Evolutionary conservation across 2,329 filamentous ascomycete genomes (phyloP).

Genomic region (Talaromyces verruculosus): DNA sequence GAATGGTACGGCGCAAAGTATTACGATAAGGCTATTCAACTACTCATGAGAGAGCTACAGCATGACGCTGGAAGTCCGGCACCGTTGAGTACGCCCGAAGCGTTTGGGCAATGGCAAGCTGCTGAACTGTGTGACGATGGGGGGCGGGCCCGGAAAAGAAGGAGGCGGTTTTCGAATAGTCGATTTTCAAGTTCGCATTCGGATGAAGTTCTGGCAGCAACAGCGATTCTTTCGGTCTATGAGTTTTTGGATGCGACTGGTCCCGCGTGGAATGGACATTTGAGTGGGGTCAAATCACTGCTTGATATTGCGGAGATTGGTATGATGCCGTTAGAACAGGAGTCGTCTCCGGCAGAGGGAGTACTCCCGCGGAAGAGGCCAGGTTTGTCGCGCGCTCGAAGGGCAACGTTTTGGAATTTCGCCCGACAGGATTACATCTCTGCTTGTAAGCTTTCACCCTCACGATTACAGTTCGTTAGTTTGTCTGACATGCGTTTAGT

Average conservation of each 20-base stretch:
- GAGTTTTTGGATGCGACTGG: constrained; percentile 67
- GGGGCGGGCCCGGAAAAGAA: constrained; percentile 47
- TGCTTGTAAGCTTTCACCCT: constrained; percentile 51
- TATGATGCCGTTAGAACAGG: constrained; percentile 42
- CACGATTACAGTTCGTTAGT: not conserved
- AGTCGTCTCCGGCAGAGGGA: constrained; percentile 44
- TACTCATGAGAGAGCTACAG: constrained; percentile 50
- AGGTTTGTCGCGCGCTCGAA: constrained; percentile 56
- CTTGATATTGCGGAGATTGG: constrained; percentile 51
- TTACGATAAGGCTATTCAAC: constrained; percentile 62
- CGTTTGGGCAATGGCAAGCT: constrained; percentile 39
- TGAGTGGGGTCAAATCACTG: constrained; percentile 65
- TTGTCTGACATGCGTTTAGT: constrained; percentile 28
- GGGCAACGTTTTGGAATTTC: constrained; percentile 67
- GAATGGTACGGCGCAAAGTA: constrained; percentile 62
- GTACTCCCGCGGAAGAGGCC: constrained; percentile 33
- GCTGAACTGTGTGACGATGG: constrained; percentile 34
- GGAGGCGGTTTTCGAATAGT: constrained; percentile 46
- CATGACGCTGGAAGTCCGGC: constrained; percentile 37
- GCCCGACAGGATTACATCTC: constrained; percentile 65
- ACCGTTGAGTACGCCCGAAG: constrained; percentile 36
- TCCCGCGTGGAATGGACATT: constrained; percentile 62
- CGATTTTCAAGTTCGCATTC: constrained; percentile 41
- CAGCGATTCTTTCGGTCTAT: constrained; percentile 66
- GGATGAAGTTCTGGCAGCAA: constrained; percentile 64